Evolutionary conservation across 2,329 filamentous ascomycete species (phyloP), one percentile per base, ranked within the genome.

Genomic region (Colletotrichum lupini): DNA sequence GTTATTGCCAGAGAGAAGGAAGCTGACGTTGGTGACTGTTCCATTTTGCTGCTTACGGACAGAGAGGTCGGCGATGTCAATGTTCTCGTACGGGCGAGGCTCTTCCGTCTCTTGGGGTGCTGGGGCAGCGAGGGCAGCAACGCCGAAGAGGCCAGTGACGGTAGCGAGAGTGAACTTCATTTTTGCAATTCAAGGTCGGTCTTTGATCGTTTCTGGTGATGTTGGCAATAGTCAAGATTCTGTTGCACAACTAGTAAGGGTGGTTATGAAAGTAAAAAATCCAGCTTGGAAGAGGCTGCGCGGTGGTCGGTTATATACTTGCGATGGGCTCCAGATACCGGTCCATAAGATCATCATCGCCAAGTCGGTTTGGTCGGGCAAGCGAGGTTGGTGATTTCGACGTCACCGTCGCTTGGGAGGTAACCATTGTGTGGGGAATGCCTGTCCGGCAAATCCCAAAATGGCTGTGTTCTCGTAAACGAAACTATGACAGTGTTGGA

Each of bases 111-210:
- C 56, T 37, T 72, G 56, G 7, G 75, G 67, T 4, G 66, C 63
- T 1, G 76, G 74, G 2, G 76, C 68, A 37, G 75, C 75, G 60
- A 77, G 14, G 66, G 77, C 77, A 57, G 65, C 55, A 57, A 75
- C 68, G 59, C 76, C 72, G 61, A 79, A 75, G 68, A 75, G 60
- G 68, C 73, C 73, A 66, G 68, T 60, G 56, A 72, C 49, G 56
- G 74, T 61, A 49, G 76, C 61, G 58, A 75, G 52, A 68, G 75
- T 63, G 76, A 77, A 77, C 61, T 74, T 76, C 77, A 80, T 80
- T 30, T 77, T 77, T 76, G 72, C 14, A 28, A 19, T 8, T n/a
- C 1, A 8, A 2, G 16, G 11, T 4, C n/a, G 19, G 9, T 56
- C 1, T 26, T 59, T 5, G 32, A 22, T 32, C 2, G 9, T 28